Evolutionary conservation across 108 stramenopile species (phyloP), one percentile per base, ranked within the genome.

Genomic region (Nitzschia inconspicua): DNA sequence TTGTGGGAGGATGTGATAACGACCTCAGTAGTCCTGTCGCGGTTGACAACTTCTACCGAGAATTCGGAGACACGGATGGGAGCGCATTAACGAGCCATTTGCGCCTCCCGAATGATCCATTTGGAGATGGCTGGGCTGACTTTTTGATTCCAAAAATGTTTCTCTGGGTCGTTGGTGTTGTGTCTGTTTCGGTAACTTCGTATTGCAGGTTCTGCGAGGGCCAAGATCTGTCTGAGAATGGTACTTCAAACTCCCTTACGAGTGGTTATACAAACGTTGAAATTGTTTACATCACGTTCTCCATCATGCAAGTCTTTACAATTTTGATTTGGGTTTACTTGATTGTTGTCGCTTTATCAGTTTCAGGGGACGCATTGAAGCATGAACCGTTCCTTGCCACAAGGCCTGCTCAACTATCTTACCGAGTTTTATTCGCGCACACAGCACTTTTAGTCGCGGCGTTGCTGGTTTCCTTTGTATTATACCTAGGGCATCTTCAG

Each of bases 351-450:
- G 66, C 73, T n/a, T 67, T 75, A 26, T 66, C 84, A 27, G 60
- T 64, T 18, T 80, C 90, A n/a, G 84, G 80, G 16, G 48, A 58
- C 59, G 60, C 63, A 1, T 68, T 91, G 42, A 72, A 63, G 24
- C 57, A 63, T 34, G 83, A 91, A 60, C 83, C 82, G 3, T 91
- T 91, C 56, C 68, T 91, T n/a, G 75, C 74, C 43, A 91, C 90
- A 14, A 55, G 90, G 22, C 84, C 86, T 19, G 84, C 84, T n/a
- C 90, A 91, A 61, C 78, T 91, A 16, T 72, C 86, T 3, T 86
- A 72, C 49, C 79, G 90, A 43, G 77, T 85, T 26, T 26, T 78
- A 3, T 46, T 67, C 19, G 60, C 62, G n/a, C 75, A 75, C 25
- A 30, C 75, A 4, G 39, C 66, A 0, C 68, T 82, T 0, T 76